A percentile compares a stretch with the other conserved stretches of the same genome.
Conservation (phyloP, 148 eudicot species). For the Spergularia marina region DNA sequence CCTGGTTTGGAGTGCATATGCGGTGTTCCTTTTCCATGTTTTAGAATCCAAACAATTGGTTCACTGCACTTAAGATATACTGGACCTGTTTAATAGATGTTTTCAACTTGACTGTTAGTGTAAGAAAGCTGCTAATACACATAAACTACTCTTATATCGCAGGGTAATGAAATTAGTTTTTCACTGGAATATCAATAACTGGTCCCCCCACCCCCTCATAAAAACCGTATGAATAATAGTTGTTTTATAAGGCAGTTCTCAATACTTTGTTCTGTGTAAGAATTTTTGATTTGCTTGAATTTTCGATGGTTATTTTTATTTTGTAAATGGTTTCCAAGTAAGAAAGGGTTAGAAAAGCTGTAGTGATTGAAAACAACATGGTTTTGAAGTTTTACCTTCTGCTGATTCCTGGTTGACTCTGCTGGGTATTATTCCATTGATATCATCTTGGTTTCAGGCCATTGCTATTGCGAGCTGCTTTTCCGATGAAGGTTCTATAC, state of each 20-base stretch:
- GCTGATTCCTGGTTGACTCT: not conserved
- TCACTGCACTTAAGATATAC: not conserved
- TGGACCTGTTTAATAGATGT: not conserved
- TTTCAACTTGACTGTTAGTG: not conserved
- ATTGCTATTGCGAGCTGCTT: constrained; percentile 89
- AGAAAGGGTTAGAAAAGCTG: not conserved
- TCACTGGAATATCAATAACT: not conserved
- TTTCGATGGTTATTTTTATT: not conserved
- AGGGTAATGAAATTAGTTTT: too few relatives aligned
- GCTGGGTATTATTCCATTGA: not conserved
- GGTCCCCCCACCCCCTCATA: not conserved
- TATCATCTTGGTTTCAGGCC: constrained; percentile 52
- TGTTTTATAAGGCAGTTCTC: not conserved
- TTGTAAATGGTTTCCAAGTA: not conserved
- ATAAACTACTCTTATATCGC: too few relatives aligned
- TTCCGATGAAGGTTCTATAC: constrained; percentile 67
- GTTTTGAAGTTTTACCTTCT: not conserved
- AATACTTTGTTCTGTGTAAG: too few relatives aligned
- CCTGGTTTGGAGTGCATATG: constrained; percentile 1
- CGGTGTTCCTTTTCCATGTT: not conserved
- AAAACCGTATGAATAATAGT: not conserved
- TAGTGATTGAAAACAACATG: not conserved
- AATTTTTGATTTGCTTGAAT: not conserved
- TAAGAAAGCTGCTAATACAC: not conserved
- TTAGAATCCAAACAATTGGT: not conserved